These are phyloP conservation scores for Fragaria nilgerrensis DNA, from an alignment of 306 rosid species.

Conservation along the genomic window DNA sequence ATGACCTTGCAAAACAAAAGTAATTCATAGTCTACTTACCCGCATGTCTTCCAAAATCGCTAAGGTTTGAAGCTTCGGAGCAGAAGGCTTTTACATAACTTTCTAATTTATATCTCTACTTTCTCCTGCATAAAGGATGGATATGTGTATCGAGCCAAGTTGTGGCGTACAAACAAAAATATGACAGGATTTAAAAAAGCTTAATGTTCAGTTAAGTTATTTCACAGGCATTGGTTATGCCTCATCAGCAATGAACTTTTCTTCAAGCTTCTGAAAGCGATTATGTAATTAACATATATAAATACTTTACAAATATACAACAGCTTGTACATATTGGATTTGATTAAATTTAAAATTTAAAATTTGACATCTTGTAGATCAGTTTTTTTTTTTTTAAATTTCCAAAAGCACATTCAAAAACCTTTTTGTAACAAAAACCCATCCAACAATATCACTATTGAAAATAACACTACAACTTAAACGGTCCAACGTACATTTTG, in stretches of 20 bases:
- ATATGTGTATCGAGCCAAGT: background rate
- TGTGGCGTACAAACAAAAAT: background rate
- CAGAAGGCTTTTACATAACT: slow-evolving; percentile 68
- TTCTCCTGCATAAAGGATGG: slow-evolving; percentile 57
- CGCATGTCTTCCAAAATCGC: too few species aligned
- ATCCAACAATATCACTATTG: too few species aligned
- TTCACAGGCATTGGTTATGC: slow-evolving; percentile 55
- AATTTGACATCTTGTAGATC: too few species aligned
- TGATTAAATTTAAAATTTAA: background rate
- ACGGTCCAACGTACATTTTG: too few species aligned
- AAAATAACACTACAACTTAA: too few species aligned
- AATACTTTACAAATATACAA: background rate
- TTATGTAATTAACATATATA: slow-evolving; percentile 4
- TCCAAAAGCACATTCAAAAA: too few species aligned
- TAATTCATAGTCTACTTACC: too few species aligned
- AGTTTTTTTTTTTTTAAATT: too few species aligned
- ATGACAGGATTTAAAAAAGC: background rate
- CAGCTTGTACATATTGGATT: slow-evolving; percentile 3
- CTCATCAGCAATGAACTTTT: slow-evolving; percentile 78
- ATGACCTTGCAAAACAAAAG: too few species aligned
- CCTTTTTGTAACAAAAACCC: too few species aligned
- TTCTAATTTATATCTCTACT: slow-evolving; percentile 62
- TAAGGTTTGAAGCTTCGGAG: slow-evolving; percentile 55
- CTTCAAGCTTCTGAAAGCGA: slow-evolving; percentile 83
- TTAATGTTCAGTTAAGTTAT: slow-evolving; percentile 17